Percentiles rank a stretch among this genome's conserved stretches.
Evolutionary conservation across 2,329 filamentous ascomycete species (phyloP).

Genomic region (Alternaria consortialis): DNA sequence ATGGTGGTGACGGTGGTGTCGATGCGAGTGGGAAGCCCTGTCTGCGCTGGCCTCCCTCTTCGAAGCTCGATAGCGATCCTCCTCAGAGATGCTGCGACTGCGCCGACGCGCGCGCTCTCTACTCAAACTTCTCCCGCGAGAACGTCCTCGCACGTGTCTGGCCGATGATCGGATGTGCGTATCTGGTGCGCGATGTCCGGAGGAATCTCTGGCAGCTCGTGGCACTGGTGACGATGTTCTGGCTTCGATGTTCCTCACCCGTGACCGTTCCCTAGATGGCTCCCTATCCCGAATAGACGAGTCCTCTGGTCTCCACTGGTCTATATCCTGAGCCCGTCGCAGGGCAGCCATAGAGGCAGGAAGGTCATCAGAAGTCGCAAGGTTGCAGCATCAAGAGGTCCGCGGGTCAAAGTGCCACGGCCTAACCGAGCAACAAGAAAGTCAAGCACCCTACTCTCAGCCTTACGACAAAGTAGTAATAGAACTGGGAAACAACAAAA

Average conservation of each 20-base stretch:
- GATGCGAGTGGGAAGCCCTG: constrained; percentile 45
- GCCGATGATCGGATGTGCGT: constrained; percentile 36
- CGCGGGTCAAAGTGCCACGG: constrained; percentile 48
- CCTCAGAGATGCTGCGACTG: constrained; percentile 44
- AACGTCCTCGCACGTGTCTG: constrained; percentile 39
- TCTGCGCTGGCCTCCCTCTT: constrained; percentile 50
- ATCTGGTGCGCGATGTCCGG: constrained; percentile 42
- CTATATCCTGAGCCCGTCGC: constrained; percentile 54
- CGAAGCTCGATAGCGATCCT: constrained; percentile 48
- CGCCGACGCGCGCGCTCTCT: constrained; percentile 45
- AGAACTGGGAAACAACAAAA: constrained; percentile 20
- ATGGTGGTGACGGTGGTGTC: constrained; percentile 45
- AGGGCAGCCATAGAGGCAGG: constrained; percentile 56
- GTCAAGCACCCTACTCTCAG: constrained; percentile 31
- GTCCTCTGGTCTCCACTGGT: constrained; percentile 56
- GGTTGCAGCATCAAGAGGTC: constrained; percentile 48
- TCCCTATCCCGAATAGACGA: constrained; percentile 46
- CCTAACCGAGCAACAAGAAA: constrained; percentile 47
- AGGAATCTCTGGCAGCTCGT: constrained; percentile 48
- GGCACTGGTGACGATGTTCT: constrained; percentile 48
- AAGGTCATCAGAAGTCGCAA: constrained; percentile 49
- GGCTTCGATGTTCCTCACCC: constrained; percentile 39
- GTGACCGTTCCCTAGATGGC: constrained; percentile 32
- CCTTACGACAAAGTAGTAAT: constrained; percentile 20
- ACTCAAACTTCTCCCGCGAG: constrained; percentile 45